A percentile compares a stretch with the other conserved stretches of the same genome.
These are phyloP conservation scores for Hawksworthiomyces lignivorus DNA, from an alignment of 2,329 filamentous ascomycete genomes.

Conservation along the genomic window DNA sequence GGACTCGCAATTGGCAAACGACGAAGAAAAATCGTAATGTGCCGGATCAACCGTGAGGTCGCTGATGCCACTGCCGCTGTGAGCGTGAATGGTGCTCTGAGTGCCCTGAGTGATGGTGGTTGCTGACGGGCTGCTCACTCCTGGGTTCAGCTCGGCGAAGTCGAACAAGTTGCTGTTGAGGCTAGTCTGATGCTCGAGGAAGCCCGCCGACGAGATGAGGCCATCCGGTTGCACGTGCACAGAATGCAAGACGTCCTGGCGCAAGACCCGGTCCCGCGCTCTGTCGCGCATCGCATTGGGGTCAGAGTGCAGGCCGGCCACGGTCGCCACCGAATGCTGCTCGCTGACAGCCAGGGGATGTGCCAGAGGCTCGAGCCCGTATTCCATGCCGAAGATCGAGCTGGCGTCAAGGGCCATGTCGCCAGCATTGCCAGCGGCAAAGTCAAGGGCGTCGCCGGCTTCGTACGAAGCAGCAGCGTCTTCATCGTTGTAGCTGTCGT, in stretches of 20 bases:
- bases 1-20: too few species aligned
- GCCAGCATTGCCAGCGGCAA: constrained; percentile 3
- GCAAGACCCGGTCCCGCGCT: too few species aligned
- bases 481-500: constrained; percentile 12
- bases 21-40: too few species aligned
- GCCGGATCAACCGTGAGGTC: too few species aligned
- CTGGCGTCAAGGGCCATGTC: constrained; percentile 1
- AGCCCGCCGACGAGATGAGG: constrained; percentile 21
- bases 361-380: too few species aligned
- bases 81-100: too few species aligned
- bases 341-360: too few species aligned
- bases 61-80: too few species aligned
- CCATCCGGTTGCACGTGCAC: constrained; percentile 8
- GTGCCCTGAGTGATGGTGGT: constrained; percentile 9
- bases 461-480: background rate
- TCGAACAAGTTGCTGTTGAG: too few species aligned
- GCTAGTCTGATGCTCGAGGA: constrained; percentile 12
- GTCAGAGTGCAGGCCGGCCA: background rate
- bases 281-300: too few species aligned
- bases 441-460: background rate
- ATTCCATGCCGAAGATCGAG: background rate
- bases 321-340: background rate
- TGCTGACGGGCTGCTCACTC: constrained; percentile 1
- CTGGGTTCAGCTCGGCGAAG: constrained; percentile 5
- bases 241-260: constrained; percentile 3